Conservation (phyloP, 805 yeast species). For the Suhomyces tanzawaensis region DNA sequence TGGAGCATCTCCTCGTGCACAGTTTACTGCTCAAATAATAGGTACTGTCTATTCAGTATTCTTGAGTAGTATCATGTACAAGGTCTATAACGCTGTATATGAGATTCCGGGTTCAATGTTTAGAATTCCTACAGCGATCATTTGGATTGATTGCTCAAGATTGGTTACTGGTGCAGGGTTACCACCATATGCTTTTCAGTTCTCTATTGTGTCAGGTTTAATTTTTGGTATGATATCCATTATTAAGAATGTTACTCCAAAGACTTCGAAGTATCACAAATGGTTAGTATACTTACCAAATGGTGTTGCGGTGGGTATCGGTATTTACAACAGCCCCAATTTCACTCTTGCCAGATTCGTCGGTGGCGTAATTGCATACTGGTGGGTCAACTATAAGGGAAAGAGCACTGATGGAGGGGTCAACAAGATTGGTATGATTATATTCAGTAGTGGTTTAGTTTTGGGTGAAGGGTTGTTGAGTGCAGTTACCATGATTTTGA, state of each 20-base stretch:
- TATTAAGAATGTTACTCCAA: slow-evolving; percentile 54
- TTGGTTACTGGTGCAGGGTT: slow-evolving; percentile 87
- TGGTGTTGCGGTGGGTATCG: slow-evolving; percentile 97
- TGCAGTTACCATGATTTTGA: slow-evolving; percentile 73
- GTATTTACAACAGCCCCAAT: slow-evolving; percentile 90
- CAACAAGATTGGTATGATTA: slow-evolving; percentile 72
- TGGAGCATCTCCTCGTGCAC: slow-evolving; percentile 91
- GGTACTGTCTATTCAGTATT: slow-evolving; percentile 86
- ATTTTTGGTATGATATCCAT: slow-evolving; percentile 70
- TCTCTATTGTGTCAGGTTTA: slow-evolving; percentile 60
- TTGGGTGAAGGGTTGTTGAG: slow-evolving; percentile 93
- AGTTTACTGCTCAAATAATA: slow-evolving; percentile 82
- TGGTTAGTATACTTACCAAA: slow-evolving; percentile 69
- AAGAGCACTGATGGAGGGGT: slow-evolving; percentile 25
- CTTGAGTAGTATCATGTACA: slow-evolving; percentile 78
- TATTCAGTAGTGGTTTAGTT: slow-evolving; percentile 87
- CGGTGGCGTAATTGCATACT: slow-evolving; percentile 73
- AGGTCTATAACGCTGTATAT: slow-evolving; percentile 76
- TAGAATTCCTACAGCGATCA: slow-evolving; percentile 90
- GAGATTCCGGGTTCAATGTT: slow-evolving; percentile 79
- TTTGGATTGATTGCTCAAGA: slow-evolving; percentile 96
- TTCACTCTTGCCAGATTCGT: slow-evolving; percentile 90
- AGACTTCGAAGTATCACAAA: slow-evolving; percentile 35
- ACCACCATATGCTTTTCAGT: slow-evolving; percentile 71
- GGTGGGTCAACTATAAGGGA: slow-evolving; percentile 45